Evolutionary conservation across 306 rosid genomes (phyloP).

Genomic region (Prunus mira): DNA sequence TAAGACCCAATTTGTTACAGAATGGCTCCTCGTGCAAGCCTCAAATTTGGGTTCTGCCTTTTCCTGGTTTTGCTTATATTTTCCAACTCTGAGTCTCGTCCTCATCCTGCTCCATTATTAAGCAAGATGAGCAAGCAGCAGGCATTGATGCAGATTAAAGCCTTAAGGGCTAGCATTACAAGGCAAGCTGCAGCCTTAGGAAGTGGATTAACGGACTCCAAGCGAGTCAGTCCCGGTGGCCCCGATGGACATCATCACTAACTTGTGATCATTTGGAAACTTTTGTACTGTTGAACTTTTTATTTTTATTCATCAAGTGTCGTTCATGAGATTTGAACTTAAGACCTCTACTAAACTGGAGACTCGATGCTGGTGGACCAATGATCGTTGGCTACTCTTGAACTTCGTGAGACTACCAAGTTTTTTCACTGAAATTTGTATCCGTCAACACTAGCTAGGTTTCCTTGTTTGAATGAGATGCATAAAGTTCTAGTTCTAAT

Average conservation of each 20-base stretch:
- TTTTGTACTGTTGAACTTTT: neutral
- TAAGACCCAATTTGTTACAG: neutral
- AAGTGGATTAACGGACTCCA: neutral
- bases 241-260: constrained; percentile 42
- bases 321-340: neutral
- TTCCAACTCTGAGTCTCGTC: constrained; percentile 14
- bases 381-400: neutral
- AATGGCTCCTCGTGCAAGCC: constrained; percentile 4
- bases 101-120: neutral
- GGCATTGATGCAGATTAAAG: constrained; percentile 19
- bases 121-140: neutral
- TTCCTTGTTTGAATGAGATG: neutral
- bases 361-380: neutral
- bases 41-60: constrained; percentile 7
- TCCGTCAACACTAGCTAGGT: neutral
- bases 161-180: constrained; percentile 24
- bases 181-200: constrained; percentile 11
- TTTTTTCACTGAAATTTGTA: neutral
- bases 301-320: neutral
- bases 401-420: neutral
- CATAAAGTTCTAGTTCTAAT: neutral
- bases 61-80: constrained; percentile 7
- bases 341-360: neutral
- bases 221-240: constrained; percentile 35
- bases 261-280: neutral